Evolutionary conservation across 352 stramenopile genomes (phyloP), one percentile per base, ranked within the genome.

Genomic region (Phytophthora sansomeana): DNA sequence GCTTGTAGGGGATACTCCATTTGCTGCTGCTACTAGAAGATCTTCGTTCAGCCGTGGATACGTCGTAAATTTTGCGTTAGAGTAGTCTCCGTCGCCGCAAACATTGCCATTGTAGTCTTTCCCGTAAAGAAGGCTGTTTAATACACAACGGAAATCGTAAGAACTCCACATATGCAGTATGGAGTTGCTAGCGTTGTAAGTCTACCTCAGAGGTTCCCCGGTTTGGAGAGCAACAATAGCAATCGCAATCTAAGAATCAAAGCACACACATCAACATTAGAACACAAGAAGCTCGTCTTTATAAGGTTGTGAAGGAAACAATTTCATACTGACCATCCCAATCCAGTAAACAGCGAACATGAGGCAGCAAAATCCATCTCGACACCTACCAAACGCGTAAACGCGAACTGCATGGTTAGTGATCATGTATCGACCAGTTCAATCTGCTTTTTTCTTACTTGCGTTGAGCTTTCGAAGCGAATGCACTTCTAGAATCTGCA

Each of bases 321-420:
- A 16, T 3, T 8, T 0, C 6, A 41, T 17, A 13, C 33, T 49
- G 67, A 88, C 82, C 85, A 95, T 96, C 28, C 89, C 85, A 26
- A 94, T 41, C 88, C 89, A 96, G 70, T 92, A 96, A 35, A 92
- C 79, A n/a, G 93, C 39, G 58, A 97, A 97, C 19, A 95, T 56
- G 9, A 93, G 53, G 24, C 87, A 90, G 68, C 89, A 97, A 6
- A 95, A 58, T 8, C 87, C 75, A 54, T 97, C 90, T 35, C 87
- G 87, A 46, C 87, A 95, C 57, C 87, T 94, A 35, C 19, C 19
- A 41, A 43, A 17, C 36, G 2, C 36, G 4, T 6, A 8, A 52
- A 16, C 11, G 13, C 4, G 9, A 14, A 19, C 21, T 47, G 21
- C 26, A 51, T 47, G 6, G 46, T 36, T 42, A 19, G 17, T 33